These are phyloP conservation scores for Gossypium davidsonii DNA, from an alignment of 441 rosid genomes.

Conservation along the genomic window DNA sequence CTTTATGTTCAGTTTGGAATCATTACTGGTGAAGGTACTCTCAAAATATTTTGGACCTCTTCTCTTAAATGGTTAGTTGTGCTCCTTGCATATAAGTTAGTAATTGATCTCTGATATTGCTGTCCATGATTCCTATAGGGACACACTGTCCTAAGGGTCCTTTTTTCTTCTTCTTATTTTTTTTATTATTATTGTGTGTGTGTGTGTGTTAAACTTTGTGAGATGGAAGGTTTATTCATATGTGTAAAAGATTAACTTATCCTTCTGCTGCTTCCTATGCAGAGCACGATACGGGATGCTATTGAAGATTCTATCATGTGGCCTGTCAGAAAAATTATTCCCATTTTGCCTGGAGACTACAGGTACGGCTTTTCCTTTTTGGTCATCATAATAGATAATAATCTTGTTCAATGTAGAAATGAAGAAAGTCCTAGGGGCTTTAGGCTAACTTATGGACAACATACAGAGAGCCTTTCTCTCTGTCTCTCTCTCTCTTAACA, in stretches of 20 bases:
- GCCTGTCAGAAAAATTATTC: constrained; percentile 88
- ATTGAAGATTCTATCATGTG: constrained; percentile 87
- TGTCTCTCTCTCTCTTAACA: neutral
- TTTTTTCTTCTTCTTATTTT: too few species aligned
- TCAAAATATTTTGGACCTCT: neutral
- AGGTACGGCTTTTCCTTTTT: constrained; percentile 37
- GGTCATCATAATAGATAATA: neutral
- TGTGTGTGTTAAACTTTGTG: neutral
- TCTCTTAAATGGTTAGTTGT: neutral
- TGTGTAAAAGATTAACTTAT: neutral
- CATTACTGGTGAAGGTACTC: neutral
- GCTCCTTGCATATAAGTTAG: neutral
- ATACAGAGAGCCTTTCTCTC: neutral
- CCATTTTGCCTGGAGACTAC: constrained; percentile 88
- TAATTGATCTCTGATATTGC: neutral
- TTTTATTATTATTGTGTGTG: too few species aligned
- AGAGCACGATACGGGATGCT: constrained; percentile 89
- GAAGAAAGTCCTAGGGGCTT: neutral
- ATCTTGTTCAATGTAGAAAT: neutral
- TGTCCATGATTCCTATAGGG: neutral
- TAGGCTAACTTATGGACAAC: neutral
- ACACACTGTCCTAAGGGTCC: neutral
- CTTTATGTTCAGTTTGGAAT: neutral
- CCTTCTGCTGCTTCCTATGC: constrained; percentile 18
- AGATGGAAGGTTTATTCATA: neutral